phyloP scores from a whole-genome alignment of 2,329 filamentous ascomycete species.

The Colletotrichum musae region DNA sequence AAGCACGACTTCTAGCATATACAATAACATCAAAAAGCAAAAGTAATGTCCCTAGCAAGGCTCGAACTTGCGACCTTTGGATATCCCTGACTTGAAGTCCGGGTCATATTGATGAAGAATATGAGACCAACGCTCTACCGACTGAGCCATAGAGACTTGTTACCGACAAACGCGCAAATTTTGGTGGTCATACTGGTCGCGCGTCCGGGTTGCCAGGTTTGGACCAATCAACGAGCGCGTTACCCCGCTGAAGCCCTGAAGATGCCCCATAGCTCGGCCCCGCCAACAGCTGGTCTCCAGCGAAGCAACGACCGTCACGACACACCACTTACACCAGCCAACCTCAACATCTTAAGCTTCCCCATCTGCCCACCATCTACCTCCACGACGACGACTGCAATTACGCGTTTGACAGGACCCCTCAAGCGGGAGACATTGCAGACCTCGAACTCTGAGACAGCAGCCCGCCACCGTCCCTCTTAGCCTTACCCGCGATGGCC shows the following conservation, averaged over 20 bases:
- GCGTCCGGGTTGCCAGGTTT: no score
- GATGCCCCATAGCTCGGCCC: background rate
- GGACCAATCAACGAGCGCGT: no score
- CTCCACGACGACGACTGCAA: constrained; percentile 18
- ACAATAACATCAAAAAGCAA: background rate
- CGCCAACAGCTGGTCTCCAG: background rate
- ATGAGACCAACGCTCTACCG: constrained; percentile 42
- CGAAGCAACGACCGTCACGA: background rate
- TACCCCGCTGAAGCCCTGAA: background rate
- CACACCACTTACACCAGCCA: background rate
- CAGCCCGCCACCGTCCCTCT: background rate
- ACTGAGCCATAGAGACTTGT: constrained; percentile 37
- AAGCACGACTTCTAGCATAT: no score
- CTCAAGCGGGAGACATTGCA: background rate
- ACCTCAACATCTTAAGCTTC: background rate
- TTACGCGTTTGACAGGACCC: constrained; percentile 27
- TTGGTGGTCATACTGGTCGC: no score
- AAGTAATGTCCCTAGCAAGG: constrained; percentile 35
- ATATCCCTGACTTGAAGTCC: constrained; percentile 12
- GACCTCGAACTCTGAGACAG: background rate
- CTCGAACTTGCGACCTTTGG: constrained; percentile 42
- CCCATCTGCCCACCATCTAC: background rate
- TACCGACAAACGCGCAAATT: background rate
- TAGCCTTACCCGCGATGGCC: background rate
- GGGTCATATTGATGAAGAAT: constrained; percentile 24